A percentile compares a stretch with the other conserved stretches of the same genome.
These are phyloP conservation scores for Eimeria praecox DNA, from an alignment of 169 alveolate genomes.

Conservation along the genomic window DNA sequence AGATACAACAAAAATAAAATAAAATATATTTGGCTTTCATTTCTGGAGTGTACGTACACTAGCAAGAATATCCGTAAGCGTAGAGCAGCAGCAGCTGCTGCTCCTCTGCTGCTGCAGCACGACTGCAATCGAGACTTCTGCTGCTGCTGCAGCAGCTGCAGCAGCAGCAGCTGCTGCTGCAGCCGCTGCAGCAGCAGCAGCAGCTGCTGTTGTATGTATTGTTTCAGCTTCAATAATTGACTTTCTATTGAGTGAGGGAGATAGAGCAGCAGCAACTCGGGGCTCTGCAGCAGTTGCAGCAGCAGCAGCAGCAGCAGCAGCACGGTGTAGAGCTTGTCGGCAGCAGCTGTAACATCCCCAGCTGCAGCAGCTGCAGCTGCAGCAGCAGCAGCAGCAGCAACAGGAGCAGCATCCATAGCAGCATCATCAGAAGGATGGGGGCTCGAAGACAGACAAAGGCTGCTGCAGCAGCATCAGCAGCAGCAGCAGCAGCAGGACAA, in stretches of 20 bases:
- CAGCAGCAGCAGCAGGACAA: constrained; percentile 54
- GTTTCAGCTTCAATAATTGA: background rate
- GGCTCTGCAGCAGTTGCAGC: constrained; percentile 5
- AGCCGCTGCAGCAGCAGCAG: constrained; percentile 46
- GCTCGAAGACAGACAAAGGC: background rate
- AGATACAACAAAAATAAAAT: background rate
- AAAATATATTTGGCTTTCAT: background rate
- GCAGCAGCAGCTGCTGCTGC: background rate
- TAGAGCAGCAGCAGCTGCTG: constrained; percentile 38
- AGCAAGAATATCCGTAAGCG: background rate
- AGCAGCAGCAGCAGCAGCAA: constrained; percentile 16
- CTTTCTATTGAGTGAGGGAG: too few species aligned
- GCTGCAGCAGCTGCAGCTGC: background rate
- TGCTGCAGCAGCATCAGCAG: constrained; percentile 25
- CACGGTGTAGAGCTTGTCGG: background rate
- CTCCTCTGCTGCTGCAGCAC: background rate
- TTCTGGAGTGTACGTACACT: background rate
- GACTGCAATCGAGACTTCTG: background rate
- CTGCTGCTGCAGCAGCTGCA: background rate
- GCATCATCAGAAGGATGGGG: background rate
- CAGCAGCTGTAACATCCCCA: background rate
- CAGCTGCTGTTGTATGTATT: background rate
- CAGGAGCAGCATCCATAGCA: constrained; percentile 1
- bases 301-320: constrained; percentile 33
- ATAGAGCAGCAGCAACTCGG: too few species aligned